Evolutionary conservation across 805 yeast genomes (phyloP).

Genomic region (Myxozyma mucilagina): DNA sequence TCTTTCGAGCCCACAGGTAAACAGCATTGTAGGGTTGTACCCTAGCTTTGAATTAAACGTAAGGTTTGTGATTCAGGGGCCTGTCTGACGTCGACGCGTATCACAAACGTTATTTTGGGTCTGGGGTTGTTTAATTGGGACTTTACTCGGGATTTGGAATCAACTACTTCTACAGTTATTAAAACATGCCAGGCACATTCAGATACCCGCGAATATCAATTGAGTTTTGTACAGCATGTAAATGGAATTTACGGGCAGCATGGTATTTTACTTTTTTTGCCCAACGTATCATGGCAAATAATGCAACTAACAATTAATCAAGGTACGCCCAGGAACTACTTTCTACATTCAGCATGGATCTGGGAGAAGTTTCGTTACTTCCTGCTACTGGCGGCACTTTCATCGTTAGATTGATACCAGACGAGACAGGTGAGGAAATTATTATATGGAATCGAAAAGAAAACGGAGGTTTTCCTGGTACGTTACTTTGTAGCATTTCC

Average conservation of each 20-base stretch:
- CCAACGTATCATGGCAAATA: neutral
- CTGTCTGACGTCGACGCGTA: neutral
- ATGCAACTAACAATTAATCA: neutral
- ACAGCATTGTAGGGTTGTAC: neutral
- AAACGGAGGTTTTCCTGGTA: constrained; percentile 71
- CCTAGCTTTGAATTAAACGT: neutral
- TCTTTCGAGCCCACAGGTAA: too few relatives aligned
- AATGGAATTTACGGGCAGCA: constrained; percentile 84
- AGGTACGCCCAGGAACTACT: constrained; percentile 62
- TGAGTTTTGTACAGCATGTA: constrained; percentile 77
- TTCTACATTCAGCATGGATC: constrained; percentile 67
- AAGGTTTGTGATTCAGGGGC: neutral
- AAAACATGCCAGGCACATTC: constrained; percentile 2
- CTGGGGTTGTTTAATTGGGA: neutral
- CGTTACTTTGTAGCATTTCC: neutral
- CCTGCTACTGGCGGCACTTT: constrained; percentile 59
- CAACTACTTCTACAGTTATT: neutral
- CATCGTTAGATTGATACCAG: constrained; percentile 52
- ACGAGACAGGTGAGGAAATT: constrained; percentile 40
- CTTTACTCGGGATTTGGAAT: neutral
- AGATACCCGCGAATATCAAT: constrained; percentile 64
- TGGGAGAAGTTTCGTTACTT: constrained; percentile 57
- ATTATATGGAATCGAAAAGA: constrained; percentile 61
- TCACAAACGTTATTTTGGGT: neutral
- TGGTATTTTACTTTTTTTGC: constrained; percentile 54